Conservation (phyloP, 139 green algal species). For the Coelastrella sp. region DNA sequence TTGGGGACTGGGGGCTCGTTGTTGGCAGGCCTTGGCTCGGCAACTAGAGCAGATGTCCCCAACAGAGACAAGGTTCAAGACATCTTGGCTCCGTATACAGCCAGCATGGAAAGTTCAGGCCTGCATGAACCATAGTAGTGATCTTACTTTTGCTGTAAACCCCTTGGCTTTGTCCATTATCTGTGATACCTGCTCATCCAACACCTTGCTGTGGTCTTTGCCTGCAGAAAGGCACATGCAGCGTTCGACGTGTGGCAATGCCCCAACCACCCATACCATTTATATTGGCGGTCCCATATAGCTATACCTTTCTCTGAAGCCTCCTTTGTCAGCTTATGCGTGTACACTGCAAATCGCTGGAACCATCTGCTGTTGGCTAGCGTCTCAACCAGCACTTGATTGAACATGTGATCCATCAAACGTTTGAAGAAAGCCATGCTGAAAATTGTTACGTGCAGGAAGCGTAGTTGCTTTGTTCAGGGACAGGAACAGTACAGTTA, state of each 20-base stretch:
- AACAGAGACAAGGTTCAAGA: too few species aligned
- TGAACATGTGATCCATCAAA: conserved; percentile 74
- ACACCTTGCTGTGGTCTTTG: conserved; percentile 50
- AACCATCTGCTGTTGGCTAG: conserved; percentile 79
- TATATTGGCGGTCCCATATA: background rate
- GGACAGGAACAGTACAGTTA: too few species aligned
- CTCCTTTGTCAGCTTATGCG: conserved; percentile 63
- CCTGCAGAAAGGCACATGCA: background rate
- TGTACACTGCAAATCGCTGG: conserved; percentile 80
- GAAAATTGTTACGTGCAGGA: background rate
- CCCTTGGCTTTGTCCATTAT: conserved; percentile 21
- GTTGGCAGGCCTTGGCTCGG: too few species aligned
- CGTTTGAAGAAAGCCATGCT: conserved; percentile 77
- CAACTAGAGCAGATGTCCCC: too few species aligned
- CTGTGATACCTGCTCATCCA: conserved; percentile 40
- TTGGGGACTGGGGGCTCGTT: too few species aligned
- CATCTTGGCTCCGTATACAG: background rate
- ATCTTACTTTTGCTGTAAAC: conserved; percentile 11
- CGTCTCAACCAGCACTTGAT: conserved; percentile 79
- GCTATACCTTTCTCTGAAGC: conserved; percentile 65
- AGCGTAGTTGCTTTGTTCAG: background rate
- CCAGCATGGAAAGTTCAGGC: background rate
- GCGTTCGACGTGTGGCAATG: background rate
- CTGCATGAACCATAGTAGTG: background rate
- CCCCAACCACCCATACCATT: background rate